Evolutionary conservation across 2,329 filamentous ascomycete species (phyloP), one percentile per base, ranked within the genome.

Genomic region (Emmonsiellopsis sp.): DNA sequence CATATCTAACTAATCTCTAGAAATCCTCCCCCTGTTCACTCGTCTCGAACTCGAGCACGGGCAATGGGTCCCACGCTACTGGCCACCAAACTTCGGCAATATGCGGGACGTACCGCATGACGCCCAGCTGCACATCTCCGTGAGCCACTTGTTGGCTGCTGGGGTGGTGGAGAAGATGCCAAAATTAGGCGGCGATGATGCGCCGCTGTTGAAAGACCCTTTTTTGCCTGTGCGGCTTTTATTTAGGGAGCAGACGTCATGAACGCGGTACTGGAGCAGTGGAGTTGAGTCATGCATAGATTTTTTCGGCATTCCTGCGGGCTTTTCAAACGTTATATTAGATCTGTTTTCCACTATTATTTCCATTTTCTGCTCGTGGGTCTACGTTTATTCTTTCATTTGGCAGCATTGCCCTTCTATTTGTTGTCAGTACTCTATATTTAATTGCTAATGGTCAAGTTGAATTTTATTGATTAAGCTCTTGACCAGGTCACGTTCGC

Each of bases 21-120:
- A 70, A 58, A 54, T 65, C 32, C 61, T 70, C 31, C 68, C 68
- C 5, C 52, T 69, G 42, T 67, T 68, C 50, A 66, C 62, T 8
- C 63, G 67, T 11, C 62, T 69, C 17, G 68, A 70, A 52, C 61
- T 68, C 27, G 64, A 68, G 52, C 45, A 63, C 0, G 65, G 62
- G 3, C 63, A 65, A 56, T 70, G 68, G 68, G 58, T 68, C 9
- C 63, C 64, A 1, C 61, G 63, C 9, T 61, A 64, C 52, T 60
- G 61, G 42, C 67, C 67, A 13, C 68, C 68, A 5, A 69, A 68
- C 54, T 54, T 65, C 33, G 68, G 68, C 3, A 61, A 66, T 5
- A 40, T 56, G 2, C 58, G 68, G 33, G 68, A 70, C 52, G 60
- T 69, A 14, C 67, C 68, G 6, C 27, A 42, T 2, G 60, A 62